Conservation (phyloP, 305 asterid species). For the Fraxinus paxiana region DNA sequence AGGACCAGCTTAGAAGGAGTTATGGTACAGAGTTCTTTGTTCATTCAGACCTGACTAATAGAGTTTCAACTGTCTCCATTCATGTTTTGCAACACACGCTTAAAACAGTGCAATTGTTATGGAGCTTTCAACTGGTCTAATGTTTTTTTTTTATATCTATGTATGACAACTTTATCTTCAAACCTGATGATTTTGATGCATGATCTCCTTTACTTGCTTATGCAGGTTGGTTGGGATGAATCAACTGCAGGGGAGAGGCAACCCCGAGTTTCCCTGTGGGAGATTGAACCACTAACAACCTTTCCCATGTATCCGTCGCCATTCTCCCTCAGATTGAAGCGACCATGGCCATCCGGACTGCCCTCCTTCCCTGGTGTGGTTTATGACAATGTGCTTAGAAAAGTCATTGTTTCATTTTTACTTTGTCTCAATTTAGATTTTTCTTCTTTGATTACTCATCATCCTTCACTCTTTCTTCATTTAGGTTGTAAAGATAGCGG, state of each 20-base stretch:
- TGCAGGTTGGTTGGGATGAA: conserved; percentile 99
- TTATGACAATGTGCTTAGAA: conserved; percentile 8
- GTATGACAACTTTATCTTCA: background rate
- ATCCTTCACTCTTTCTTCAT: conserved; percentile 8
- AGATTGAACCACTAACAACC: conserved; percentile 85
- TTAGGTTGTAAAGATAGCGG: conserved; percentile 56
- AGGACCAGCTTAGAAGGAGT: background rate
- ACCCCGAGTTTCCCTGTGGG: conserved; percentile 96
- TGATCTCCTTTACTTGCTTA: conserved; percentile 19
- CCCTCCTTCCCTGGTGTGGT: conserved; percentile 69
- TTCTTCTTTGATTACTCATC: background rate
- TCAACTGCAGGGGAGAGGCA: conserved; percentile 98
- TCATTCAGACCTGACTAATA: background rate
- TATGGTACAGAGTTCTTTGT: background rate
- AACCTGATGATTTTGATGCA: background rate
- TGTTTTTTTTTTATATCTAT: background rate
- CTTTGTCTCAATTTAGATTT: background rate
- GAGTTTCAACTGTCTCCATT: background rate
- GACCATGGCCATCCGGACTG: conserved; percentile 90
- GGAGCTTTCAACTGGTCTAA: background rate
- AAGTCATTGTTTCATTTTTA: background rate
- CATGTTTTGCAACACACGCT: background rate
- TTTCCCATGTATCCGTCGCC: conserved; percentile 97
- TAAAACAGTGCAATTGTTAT: background rate
- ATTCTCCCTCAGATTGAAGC: conserved; percentile 88